Conservation (phyloP, 345 rosid genomes). For the Viola odorata region DNA sequence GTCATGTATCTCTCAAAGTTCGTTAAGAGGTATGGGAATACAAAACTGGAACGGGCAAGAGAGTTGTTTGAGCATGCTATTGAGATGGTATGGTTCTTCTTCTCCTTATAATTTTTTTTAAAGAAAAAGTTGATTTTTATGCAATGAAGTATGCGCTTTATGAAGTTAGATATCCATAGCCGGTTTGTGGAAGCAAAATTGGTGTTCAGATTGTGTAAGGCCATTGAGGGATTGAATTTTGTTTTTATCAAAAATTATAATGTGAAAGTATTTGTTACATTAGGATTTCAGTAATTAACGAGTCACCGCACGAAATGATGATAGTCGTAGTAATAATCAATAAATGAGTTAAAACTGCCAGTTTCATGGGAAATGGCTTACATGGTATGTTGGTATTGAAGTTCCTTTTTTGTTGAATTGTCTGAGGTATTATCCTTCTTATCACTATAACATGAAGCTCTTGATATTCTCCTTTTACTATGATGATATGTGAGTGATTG, state of each 20-base stretch:
- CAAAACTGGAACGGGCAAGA: slow-evolving; percentile 88
- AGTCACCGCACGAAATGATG: too few species aligned
- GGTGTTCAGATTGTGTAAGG: neutral
- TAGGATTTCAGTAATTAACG: too few species aligned
- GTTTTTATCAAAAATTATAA: neutral
- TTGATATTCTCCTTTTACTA: neutral
- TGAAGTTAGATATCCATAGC: neutral
- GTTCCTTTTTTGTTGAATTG: too few species aligned
- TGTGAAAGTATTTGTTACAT: neutral
- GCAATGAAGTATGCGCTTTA: neutral
- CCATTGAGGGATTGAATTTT: neutral
- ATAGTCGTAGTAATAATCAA: too few species aligned
- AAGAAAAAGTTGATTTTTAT: neutral
- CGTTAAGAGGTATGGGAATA: slow-evolving; percentile 80
- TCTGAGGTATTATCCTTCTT: too few species aligned
- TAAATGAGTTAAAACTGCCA: too few species aligned
- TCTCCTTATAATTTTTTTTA: slow-evolving; percentile 4
- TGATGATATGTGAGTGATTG: neutral
- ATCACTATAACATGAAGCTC: too few species aligned
- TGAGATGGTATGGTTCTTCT: slow-evolving; percentile 49
- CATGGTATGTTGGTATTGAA: too few species aligned
- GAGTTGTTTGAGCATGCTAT: slow-evolving; percentile 93
- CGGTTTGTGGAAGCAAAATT: neutral
- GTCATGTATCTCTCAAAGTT: slow-evolving; percentile 86
- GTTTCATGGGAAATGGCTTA: too few species aligned